phyloP scores from a whole-genome alignment of 805 yeast species.

The Diddensiella santjacobensis region DNA sequence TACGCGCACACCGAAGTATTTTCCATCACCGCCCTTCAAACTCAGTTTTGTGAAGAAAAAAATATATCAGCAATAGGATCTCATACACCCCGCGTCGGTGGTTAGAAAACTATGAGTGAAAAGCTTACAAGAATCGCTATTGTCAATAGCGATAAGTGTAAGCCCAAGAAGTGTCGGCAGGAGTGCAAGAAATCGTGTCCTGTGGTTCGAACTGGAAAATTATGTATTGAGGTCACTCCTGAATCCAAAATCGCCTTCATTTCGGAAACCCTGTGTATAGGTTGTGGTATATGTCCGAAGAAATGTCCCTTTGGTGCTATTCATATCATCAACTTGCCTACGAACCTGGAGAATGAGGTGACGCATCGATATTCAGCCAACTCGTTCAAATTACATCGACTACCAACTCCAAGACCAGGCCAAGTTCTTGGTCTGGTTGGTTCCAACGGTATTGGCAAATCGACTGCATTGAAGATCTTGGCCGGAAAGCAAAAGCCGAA shows the following conservation, averaged over 20 bases:
- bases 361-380: conserved; percentile 98
- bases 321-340: conserved; percentile 91
- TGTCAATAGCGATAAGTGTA: conserved; percentile 90
- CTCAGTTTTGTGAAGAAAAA: too few relatives aligned
- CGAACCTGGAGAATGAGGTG: conserved; percentile 86
- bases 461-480: conserved; percentile 92
- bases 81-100: too few relatives aligned
- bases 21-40: too few relatives aligned
- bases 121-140: conserved; percentile 73
- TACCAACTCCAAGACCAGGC: conserved; percentile 98
- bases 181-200: conserved; percentile 98
- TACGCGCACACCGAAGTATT: too few relatives aligned
- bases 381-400: conserved; percentile 92
- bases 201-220: conserved; percentile 94
- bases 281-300: conserved; percentile 99
- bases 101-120: conserved; percentile 12
- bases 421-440: conserved; percentile 98
- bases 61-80: too few relatives aligned
- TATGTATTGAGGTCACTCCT: conserved; percentile 95
- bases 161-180: conserved; percentile 97
- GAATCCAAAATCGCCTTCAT: conserved; percentile 89
- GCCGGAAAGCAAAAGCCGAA: conserved; percentile 98
- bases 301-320: conserved; percentile 98
- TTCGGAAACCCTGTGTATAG: conserved; percentile 90
- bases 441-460: conserved; percentile 98